Percentiles rank a stretch among this genome's conserved stretches.
Conservation (phyloP, 23 red algal genomes). For the Gracilaria gracilis region DNA sequence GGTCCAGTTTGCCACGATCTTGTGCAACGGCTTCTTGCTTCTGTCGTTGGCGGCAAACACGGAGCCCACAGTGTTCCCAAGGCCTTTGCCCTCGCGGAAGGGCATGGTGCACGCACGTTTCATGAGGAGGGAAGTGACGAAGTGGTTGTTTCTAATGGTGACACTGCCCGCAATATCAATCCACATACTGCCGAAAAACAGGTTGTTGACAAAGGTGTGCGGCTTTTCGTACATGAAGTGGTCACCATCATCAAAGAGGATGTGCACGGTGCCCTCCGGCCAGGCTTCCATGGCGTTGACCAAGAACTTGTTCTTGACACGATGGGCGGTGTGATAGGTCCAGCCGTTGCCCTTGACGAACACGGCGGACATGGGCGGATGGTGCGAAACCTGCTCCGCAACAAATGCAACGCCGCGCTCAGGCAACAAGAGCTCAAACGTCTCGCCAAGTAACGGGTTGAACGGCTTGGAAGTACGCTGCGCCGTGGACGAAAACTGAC, state of each 20-base stretch:
- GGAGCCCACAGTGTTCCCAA: constrained; percentile 40
- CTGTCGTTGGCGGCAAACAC: neutral
- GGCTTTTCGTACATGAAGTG: constrained; percentile 88
- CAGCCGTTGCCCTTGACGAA: constrained; percentile 75
- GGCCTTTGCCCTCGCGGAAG: constrained; percentile 43
- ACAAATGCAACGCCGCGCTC: constrained; percentile 55
- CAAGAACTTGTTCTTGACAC: constrained; percentile 83
- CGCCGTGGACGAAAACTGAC: constrained; percentile 85
- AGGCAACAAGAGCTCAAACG: constrained; percentile 75
- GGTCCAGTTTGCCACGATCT: constrained; percentile 60
- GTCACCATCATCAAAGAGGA: constrained; percentile 81
- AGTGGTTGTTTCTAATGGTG: constrained; percentile 62
- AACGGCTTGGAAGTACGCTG: constrained; percentile 88
- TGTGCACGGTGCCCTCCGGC: constrained; percentile 81
- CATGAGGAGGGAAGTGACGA: constrained; percentile 39
- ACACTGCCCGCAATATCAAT: constrained; percentile 91
- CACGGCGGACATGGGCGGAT: constrained; percentile 81
- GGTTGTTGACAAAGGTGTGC: constrained; percentile 95
- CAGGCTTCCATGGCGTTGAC: constrained; percentile 95
- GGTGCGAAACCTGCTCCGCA: constrained; percentile 96
- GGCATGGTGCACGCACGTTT: constrained; percentile 23
- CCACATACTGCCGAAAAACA: constrained; percentile 91
- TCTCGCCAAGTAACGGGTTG: constrained; percentile 95
- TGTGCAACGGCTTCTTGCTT: constrained; percentile 2
- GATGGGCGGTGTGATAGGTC: constrained; percentile 80